Percentiles rank a stretch among this genome's conserved stretches.
These are phyloP conservation scores for Trifolium fragiferum DNA, from an alignment of 306 rosid species.

Conservation along the genomic window DNA sequence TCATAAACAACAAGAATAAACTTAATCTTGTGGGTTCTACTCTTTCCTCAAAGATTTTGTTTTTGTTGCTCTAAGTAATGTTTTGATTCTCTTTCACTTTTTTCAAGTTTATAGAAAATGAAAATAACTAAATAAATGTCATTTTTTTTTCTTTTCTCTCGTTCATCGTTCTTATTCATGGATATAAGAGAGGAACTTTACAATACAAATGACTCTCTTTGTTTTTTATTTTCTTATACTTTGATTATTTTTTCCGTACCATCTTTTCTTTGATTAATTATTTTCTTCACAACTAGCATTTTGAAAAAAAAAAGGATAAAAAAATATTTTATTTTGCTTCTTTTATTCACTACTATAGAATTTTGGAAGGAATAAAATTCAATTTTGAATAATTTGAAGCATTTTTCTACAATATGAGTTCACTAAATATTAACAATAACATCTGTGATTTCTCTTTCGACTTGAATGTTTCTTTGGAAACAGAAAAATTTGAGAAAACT, in stretches of 20 bases:
- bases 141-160: too few species aligned
- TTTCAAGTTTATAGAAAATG: too few species aligned
- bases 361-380: neutral
- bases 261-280: neutral
- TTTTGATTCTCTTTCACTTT: too few species aligned
- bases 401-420: constrained; percentile 45
- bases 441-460: constrained; percentile 37
- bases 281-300: neutral
- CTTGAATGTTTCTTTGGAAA: constrained; percentile 16
- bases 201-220: too few species aligned
- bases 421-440: constrained; percentile 44
- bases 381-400: neutral
- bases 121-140: neutral
- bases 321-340: neutral
- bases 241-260: neutral
- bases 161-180: too few species aligned
- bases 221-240: too few species aligned
- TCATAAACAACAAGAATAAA: neutral
- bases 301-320: too few species aligned
- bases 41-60: neutral
- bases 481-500: constrained; percentile 34
- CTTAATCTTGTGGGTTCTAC: neutral
- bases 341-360: neutral
- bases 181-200: neutral
- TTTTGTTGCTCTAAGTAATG: neutral